Evolutionary conservation across 768 basidiomycete species (phyloP).

Genomic region (Multifurca ochricompacta): DNA sequence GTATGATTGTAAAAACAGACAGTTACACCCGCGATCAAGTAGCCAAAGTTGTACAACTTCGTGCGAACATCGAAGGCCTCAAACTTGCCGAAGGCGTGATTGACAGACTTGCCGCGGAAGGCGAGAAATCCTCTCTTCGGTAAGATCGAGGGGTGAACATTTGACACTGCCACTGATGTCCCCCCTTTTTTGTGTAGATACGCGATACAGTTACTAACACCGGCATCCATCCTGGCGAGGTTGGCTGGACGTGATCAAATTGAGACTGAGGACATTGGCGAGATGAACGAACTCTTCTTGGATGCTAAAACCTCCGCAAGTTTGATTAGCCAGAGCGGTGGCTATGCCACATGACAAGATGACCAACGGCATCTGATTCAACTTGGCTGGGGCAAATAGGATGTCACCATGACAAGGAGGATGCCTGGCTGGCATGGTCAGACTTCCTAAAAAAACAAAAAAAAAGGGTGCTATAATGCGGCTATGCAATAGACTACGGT

Average conservation of each 20-base stretch:
- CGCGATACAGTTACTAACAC: conserved; percentile 84
- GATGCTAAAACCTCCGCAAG: conserved; percentile 70
- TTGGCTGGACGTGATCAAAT: conserved; percentile 76
- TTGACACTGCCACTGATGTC: neutral
- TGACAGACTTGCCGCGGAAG: conserved; percentile 73
- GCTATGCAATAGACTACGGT: conserved; percentile 1
- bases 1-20: conserved; percentile 92
- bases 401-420: neutral
- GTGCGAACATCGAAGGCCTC: conserved; percentile 82
- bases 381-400: neutral
- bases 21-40: conserved; percentile 79
- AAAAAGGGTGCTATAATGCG: neutral
- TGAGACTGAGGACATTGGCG: conserved; percentile 78
- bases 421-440: too few relatives aligned
- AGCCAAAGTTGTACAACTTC: conserved; percentile 74
- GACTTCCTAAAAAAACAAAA: neutral
- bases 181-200: conserved; percentile 44
- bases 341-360: neutral
- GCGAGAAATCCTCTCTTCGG: conserved; percentile 76
- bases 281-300: conserved; percentile 92
- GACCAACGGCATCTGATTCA: neutral
- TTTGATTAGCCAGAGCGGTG: conserved; percentile 9
- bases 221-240: conserved; percentile 79
- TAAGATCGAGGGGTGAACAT: conserved; percentile 29
- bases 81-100: conserved; percentile 68